These are phyloP conservation scores for Vaccinium darrowii DNA, from an alignment of 148 eudicot genomes.

Conservation along the genomic window DNA sequence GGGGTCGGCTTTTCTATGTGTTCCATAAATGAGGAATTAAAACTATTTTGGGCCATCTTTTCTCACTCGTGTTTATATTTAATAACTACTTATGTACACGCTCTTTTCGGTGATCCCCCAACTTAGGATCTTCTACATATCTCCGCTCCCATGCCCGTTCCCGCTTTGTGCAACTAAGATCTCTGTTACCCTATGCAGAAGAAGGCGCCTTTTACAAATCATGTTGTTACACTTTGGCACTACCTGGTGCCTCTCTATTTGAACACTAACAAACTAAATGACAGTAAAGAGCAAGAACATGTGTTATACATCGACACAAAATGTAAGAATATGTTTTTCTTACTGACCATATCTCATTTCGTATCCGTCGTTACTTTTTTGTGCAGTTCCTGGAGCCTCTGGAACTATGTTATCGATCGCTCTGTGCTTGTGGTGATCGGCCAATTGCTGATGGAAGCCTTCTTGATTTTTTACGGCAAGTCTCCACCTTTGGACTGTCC, in stretches of 20 bases:
- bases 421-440: conserved; percentile 83
- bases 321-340: not conserved
- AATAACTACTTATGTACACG: too few species aligned
- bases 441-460: conserved; percentile 94
- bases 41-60: too few species aligned
- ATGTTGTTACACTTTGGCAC: not conserved
- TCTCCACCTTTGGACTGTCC: conserved; percentile 89
- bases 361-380: not conserved
- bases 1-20: too few species aligned
- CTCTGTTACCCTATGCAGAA: not conserved
- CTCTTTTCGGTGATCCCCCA: too few species aligned
- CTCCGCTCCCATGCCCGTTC: too few species aligned
- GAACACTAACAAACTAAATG: not conserved
- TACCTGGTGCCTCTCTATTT: not conserved
- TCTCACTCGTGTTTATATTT: too few species aligned
- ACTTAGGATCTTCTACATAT: too few species aligned
- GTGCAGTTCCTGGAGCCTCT: conserved; percentile 88
- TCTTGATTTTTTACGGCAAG: conserved; percentile 91
- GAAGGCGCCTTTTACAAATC: not conserved
- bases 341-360: not conserved
- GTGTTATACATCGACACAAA: not conserved
- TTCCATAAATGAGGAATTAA: too few species aligned
- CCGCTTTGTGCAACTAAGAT: too few species aligned
- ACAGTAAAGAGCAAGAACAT: not conserved
- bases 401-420: conserved; percentile 87